Evolutionary conservation across 2,329 filamentous ascomycete species (phyloP).

Genomic region (Ramularia collo-cygni): DNA sequence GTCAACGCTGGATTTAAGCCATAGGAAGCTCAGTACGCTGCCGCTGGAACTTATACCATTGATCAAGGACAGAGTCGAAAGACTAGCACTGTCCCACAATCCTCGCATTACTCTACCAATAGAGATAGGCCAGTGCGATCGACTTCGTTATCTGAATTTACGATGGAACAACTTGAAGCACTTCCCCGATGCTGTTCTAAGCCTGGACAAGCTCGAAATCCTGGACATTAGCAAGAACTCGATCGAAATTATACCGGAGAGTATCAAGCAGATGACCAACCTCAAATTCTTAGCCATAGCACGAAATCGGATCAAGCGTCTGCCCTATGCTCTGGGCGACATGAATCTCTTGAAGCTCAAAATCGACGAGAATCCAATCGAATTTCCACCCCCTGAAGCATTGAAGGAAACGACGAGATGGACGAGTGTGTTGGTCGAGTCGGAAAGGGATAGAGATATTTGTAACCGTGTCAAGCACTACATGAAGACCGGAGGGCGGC

Average conservation of each 20-base stretch:
- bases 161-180: conserved; percentile 66
- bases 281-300: conserved; percentile 84
- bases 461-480: conserved; percentile 55
- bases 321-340: conserved; percentile 78
- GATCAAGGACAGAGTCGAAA: conserved; percentile 66
- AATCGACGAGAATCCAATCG: conserved; percentile 79
- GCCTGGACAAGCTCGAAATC: conserved; percentile 81
- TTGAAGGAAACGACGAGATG: conserved; percentile 28
- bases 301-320: conserved; percentile 76
- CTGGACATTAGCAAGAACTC: conserved; percentile 87
- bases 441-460: conserved; percentile 54
- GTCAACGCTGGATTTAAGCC: conserved; percentile 71
- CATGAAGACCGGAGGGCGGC: conserved; percentile 40
- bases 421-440: conserved; percentile 40
- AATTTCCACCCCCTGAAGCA: conserved; percentile 57
- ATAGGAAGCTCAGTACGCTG: conserved; percentile 63
- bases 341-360: conserved; percentile 91
- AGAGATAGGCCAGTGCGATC: conserved; percentile 68
- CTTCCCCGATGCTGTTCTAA: conserved; percentile 65
- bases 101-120: conserved; percentile 61
- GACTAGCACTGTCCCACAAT: conserved; percentile 76
- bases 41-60: conserved; percentile 69
- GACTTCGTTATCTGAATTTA: conserved; percentile 72
- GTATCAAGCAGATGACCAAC: conserved; percentile 73
- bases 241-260: conserved; percentile 67